Evolutionary conservation across 1,284 basidiomycete genomes (phyloP).

Genomic region (Laetiporus sulphureus): DNA sequence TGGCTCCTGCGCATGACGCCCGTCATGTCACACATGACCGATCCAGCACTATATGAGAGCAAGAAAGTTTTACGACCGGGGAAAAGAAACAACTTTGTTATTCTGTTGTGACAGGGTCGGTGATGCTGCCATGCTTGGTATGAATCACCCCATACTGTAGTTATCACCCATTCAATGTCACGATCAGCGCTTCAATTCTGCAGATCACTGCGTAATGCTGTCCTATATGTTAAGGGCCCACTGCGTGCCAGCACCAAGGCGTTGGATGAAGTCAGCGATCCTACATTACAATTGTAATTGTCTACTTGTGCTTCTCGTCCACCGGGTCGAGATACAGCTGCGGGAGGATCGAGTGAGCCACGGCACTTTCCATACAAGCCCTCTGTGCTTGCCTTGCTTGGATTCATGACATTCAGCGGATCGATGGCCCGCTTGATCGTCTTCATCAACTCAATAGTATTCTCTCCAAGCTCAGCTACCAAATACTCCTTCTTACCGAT

Average conservation of each 20-base stretch:
- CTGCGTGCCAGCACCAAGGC: no score
- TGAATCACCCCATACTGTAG: no score
- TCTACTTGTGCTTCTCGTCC: no score
- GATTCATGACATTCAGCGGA: constrained; percentile 75
- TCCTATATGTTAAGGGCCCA: no score
- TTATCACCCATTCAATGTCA: no score
- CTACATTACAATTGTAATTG: no score
- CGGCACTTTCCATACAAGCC: no score
- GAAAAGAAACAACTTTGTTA: constrained; percentile 75
- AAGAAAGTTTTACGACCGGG: constrained; percentile 60
- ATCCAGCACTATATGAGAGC: constrained; percentile 41
- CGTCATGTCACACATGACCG: no score
- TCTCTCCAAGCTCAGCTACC: constrained; percentile 65
- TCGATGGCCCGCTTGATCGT: constrained; percentile 71
- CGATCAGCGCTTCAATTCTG: background rate
- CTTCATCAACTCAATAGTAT: constrained; percentile 77
- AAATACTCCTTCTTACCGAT: constrained; percentile 75
- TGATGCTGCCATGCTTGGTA: no score
- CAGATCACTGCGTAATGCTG: no score
- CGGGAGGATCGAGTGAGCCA: no score
- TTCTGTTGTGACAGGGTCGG: constrained; percentile 37
- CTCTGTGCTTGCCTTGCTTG: constrained; percentile 71
- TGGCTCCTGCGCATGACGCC: constrained; percentile 56
- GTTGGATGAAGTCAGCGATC: no score
- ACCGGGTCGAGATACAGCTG: constrained; percentile 14